Conservation (phyloP, 2,329 filamentous ascomycete species). For the Aspergillus ochraceus region DNA sequence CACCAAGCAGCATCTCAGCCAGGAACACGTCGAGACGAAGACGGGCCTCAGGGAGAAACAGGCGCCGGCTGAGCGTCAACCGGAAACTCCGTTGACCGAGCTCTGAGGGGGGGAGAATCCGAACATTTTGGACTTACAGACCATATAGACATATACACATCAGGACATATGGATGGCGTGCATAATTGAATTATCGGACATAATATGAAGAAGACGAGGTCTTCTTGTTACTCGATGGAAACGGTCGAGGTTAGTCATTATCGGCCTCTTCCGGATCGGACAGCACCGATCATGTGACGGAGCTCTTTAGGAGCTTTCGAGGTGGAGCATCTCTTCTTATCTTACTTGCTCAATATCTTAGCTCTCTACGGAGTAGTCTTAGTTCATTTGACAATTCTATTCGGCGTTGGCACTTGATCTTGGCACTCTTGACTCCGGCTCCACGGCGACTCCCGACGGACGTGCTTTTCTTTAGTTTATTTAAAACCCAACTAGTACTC, state of each 20-base stretch:
- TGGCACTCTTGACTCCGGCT: not conserved
- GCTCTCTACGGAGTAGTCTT: too few relatives aligned
- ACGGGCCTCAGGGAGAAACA: constrained; percentile 22
- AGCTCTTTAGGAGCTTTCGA: too few relatives aligned
- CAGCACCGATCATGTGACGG: too few relatives aligned
- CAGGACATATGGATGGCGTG: too few relatives aligned
- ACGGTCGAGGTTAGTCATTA: not conserved
- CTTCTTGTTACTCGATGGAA: not conserved
- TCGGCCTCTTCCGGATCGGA: constrained; percentile 11
- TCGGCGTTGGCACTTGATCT: too few relatives aligned
- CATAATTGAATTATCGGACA: too few relatives aligned
- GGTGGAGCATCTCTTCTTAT: too few relatives aligned
- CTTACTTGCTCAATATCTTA: too few relatives aligned
- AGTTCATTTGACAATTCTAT: too few relatives aligned
- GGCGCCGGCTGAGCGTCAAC: not conserved
- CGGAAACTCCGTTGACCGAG: not conserved
- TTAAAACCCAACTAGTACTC: not conserved
- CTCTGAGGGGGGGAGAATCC: not conserved
- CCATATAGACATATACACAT: not conserved
- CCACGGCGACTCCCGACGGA: constrained; percentile 12
- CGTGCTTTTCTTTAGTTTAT: not conserved
- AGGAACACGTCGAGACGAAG: constrained; percentile 23
- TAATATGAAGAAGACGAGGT: too few relatives aligned
- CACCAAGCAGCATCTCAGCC: constrained; percentile 16
- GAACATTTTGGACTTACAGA: not conserved